phyloP scores from a whole-genome alignment of 768 basidiomycete genomes.

The Trametes meyenii region DNA sequence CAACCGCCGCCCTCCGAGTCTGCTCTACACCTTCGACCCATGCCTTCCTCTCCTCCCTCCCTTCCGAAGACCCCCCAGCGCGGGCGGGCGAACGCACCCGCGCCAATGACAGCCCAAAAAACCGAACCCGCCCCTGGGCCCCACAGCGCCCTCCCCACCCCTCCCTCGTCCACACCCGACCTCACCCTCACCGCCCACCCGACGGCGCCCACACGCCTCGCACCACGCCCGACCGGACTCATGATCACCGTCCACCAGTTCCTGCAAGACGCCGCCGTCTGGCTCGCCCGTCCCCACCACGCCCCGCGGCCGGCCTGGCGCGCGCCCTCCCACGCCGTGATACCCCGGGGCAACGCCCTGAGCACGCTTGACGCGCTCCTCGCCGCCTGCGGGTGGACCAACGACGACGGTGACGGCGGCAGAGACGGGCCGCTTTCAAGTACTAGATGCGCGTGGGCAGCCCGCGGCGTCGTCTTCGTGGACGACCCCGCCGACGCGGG shows the following conservation, averaged over 20 bases:
- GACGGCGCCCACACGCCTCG: neutral
- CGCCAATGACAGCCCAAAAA: too few relatives aligned
- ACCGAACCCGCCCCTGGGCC: neutral
- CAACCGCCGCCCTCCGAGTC: neutral
- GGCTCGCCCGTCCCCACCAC: slow-evolving; percentile 20
- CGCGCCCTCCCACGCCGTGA: slow-evolving; percentile 29
- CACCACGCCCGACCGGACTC: neutral
- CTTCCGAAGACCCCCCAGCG: neutral
- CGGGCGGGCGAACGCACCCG: too few relatives aligned
- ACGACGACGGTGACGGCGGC: too few relatives aligned
- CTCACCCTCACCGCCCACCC: slow-evolving; percentile 16
- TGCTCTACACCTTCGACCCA: too few relatives aligned
- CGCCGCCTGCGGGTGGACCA: slow-evolving; percentile 49
- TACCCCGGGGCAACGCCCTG: slow-evolving; percentile 39
- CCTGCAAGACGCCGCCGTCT: slow-evolving; percentile 27
- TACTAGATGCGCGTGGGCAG: slow-evolving; percentile 21
- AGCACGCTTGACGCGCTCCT: slow-evolving; percentile 50
- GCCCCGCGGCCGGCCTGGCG: slow-evolving; percentile 34
- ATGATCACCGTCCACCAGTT: slow-evolving; percentile 22
- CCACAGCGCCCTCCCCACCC: neutral
- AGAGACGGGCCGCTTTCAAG: too few relatives aligned
- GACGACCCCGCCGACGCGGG: slow-evolving; percentile 18
- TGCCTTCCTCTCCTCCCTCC: neutral
- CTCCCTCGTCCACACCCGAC: neutral
- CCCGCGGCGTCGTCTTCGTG: slow-evolving; percentile 33